phyloP scores from a whole-genome alignment of 805 yeast genomes.

The Saturnispora hagleri region DNA sequence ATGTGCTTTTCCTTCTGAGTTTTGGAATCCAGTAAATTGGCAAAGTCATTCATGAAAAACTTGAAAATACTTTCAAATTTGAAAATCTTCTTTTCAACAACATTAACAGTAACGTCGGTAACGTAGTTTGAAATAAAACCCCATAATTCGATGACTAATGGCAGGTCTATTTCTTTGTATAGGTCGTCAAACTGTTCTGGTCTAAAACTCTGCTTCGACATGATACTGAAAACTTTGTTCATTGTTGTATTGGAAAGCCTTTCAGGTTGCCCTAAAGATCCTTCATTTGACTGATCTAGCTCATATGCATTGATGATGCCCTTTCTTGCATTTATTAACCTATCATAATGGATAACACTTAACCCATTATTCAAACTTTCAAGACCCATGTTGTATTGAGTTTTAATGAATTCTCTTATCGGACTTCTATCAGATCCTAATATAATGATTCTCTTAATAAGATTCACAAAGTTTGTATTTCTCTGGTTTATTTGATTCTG shows the following conservation, averaged over 20 bases:
- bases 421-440: slow-evolving; percentile 58
- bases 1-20: slow-evolving; percentile 22
- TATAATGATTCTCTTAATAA: slow-evolving; percentile 49
- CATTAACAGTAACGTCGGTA: slow-evolving; percentile 23
- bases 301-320: slow-evolving; percentile 31
- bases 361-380: slow-evolving; percentile 31
- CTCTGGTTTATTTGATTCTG: slow-evolving; percentile 9
- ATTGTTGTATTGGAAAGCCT: slow-evolving; percentile 21
- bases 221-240: slow-evolving; percentile 17
- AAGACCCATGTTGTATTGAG: slow-evolving; percentile 36
- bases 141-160: slow-evolving; percentile 54
- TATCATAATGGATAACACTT: slow-evolving; percentile 32
- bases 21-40: slow-evolving; percentile 1
- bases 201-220: slow-evolving; percentile 12
- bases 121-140: slow-evolving; percentile 36
- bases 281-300: slow-evolving; percentile 5
- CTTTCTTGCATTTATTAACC: slow-evolving; percentile 32
- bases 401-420: slow-evolving; percentile 49
- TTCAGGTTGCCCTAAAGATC: slow-evolving; percentile 9
- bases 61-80: slow-evolving; percentile 48
- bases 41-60: slow-evolving; percentile 40
- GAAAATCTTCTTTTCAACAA: slow-evolving; percentile 32
- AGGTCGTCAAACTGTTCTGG: slow-evolving; percentile 27
- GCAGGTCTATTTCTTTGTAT: slow-evolving; percentile 34
- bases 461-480: slow-evolving; percentile 28